Evolutionary conservation across 306 rosid species (phyloP).

Genomic region (Abrus pulchellus): DNA sequence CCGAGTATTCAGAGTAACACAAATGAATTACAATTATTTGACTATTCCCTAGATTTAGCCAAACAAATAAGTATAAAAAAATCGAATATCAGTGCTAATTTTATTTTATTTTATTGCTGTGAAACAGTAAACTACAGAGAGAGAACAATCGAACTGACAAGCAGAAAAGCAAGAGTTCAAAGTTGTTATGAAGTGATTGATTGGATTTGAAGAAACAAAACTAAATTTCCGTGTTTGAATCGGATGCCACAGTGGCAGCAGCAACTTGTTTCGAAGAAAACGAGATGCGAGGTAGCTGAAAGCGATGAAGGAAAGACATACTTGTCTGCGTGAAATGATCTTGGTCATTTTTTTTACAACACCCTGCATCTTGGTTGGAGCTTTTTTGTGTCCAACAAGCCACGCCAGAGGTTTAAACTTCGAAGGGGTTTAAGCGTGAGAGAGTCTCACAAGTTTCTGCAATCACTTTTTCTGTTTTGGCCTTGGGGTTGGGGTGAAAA

Average conservation of each 20-base stretch:
- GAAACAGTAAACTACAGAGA: constrained; percentile 14
- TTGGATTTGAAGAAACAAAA: constrained; percentile 35
- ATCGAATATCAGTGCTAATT: background rate
- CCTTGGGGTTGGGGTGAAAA: background rate
- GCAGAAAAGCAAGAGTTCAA: background rate
- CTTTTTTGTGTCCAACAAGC: background rate
- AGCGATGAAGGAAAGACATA: constrained; percentile 40
- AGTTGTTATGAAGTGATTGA: background rate
- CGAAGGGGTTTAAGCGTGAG: constrained; percentile 44
- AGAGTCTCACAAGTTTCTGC: background rate
- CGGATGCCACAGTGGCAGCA: constrained; percentile 1
- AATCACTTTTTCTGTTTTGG: background rate
- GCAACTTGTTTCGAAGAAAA: constrained; percentile 13
- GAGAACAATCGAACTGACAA: background rate
- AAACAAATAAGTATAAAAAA: background rate
- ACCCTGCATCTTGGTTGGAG: constrained; percentile 61
- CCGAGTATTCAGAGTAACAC: constrained; percentile 34
- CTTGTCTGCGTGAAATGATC: constrained; percentile 57
- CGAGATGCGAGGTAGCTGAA: background rate
- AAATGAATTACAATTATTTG: constrained; percentile 32
- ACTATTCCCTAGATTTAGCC: constrained; percentile 1
- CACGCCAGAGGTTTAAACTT: constrained; percentile 36
- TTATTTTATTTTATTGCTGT: too few relatives aligned
- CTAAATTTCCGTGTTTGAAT: constrained; percentile 20
- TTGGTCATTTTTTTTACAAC: constrained; percentile 58